Base-by-base conservation (phyloP, 2,329 filamentous ascomycete species). In the Alternaria gansuensis region DNA sequence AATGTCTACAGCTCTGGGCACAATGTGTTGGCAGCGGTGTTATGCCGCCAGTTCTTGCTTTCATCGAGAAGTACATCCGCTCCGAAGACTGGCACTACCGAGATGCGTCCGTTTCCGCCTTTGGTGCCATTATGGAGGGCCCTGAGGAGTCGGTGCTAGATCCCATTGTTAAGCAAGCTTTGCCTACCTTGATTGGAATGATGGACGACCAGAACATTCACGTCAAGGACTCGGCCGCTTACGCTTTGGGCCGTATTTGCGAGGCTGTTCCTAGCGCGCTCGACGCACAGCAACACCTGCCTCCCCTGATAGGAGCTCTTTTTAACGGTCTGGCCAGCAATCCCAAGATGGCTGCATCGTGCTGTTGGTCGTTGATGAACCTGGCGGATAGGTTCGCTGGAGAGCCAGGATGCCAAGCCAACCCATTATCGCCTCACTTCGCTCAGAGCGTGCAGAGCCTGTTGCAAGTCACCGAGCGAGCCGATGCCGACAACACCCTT, bases 361-460 rank as follows among this genome's bases (percentile, higher is more conserved):
- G 95, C 87, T 99, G 95, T 82, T 97, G 96, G 95, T 93, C 95
- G 31, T 82, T 99, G 67, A 98, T 99, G 92, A 99, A 98, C 81
- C 82, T 99, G 75, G 94, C 95, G 10, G 95, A 99, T 76, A 90
- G 93, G 62, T 99, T 98, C 76, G 91, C 93, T 29, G 92, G 93
- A 57, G 93, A 97, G 54, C 85, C 89, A 55, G 92, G 91, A 49
- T 90, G 89, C 60, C 83, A 89, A 70, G 84, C 84, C 48, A 99
- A 98, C 81, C 86, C 92, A 41, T 84, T 99, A 49, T 96, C 93
- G 2, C 88, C 89, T 63, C 92, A 97, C 81, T 99, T 99, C 82
- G 90, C 97, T 80, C 87, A 93, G 72, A 97, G 93, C 75, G 90
- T 98, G 59, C 88, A 88, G 72, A 92, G 91, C 60, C 85, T 99